These are phyloP conservation scores for Debaryomyces coudertii DNA, from an alignment of 1,139 yeast species.

Conservation along the genomic window DNA sequence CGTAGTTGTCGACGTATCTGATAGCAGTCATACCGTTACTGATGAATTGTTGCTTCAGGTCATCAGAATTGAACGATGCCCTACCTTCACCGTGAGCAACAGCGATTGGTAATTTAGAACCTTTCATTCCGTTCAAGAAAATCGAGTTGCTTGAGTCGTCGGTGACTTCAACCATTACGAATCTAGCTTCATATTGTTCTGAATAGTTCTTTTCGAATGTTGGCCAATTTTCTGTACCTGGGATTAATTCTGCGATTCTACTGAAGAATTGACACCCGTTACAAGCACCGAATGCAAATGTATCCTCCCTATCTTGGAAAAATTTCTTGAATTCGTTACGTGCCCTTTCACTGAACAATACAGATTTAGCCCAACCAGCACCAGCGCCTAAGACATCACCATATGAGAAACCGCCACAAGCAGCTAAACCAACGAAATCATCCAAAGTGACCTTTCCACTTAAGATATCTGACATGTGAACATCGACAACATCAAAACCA, in stretches of 20 bases:
- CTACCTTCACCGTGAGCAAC: conserved; percentile 99
- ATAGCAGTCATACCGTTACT: conserved; percentile 61
- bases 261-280: conserved; percentile 98
- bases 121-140: conserved; percentile 88
- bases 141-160: conserved; percentile 63
- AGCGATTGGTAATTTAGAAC: conserved; percentile 90
- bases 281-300: conserved; percentile 99
- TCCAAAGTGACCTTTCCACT: conserved; percentile 72
- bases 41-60: conserved; percentile 47
- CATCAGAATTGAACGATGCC: conserved; percentile 62
- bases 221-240: conserved; percentile 98
- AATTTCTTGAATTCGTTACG: conserved; percentile 76
- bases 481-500: conserved; percentile 91
- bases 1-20: conserved; percentile 89
- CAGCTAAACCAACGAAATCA: conserved; percentile 91
- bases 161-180: conserved; percentile 80
- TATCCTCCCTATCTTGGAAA: conserved; percentile 84
- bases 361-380: conserved; percentile 99
- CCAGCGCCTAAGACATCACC: conserved; percentile 99
- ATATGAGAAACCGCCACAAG: conserved; percentile 99
- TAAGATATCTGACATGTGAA: conserved; percentile 93
- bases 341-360: conserved; percentile 79
- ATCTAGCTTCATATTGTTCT: conserved; percentile 97
- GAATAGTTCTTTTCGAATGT: conserved; percentile 87
- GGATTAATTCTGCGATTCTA: conserved; percentile 83